Conservation (phyloP, 306 rosid genomes). For the Pterocarpus santalinus region DNA sequence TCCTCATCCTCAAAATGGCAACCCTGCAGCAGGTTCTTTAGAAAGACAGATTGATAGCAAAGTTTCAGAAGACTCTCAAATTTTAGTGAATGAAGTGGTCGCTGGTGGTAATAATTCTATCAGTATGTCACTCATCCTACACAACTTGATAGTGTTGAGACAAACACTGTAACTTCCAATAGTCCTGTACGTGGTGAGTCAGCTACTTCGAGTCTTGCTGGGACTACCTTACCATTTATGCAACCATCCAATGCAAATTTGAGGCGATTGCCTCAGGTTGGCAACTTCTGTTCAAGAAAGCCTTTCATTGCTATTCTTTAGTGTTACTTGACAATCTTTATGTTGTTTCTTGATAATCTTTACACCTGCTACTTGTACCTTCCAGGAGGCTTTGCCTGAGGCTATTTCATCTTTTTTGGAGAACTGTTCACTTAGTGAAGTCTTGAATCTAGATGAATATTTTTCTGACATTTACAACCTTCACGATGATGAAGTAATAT, state of each 20-base stretch:
- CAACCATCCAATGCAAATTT: constrained; percentile 38
- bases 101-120: constrained; percentile 20
- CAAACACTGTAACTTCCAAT: too few species aligned
- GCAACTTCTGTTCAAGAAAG: constrained; percentile 27
- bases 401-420: constrained; percentile 33
- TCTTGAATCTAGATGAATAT: constrained; percentile 25
- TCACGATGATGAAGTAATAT: constrained; percentile 30
- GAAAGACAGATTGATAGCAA: constrained; percentile 31
- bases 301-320: background rate
- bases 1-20: constrained; percentile 22
- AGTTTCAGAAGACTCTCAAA: constrained; percentile 39
- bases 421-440: constrained; percentile 19
- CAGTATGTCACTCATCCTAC: constrained; percentile 26
- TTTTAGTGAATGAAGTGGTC: constrained; percentile 30
- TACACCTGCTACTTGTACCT: constrained; percentile 33
- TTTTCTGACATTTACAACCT: constrained; percentile 4
- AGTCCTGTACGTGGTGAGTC: constrained; percentile 38
- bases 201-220: constrained; percentile 27
- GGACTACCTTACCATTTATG: constrained; percentile 37
- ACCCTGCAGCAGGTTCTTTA: constrained; percentile 26
- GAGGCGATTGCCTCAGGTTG: constrained; percentile 44
- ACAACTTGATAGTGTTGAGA: background rate
- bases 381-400: constrained; percentile 29
- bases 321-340: too few species aligned
- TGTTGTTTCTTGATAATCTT: constrained; percentile 35